Evolutionary conservation across 805 yeast genomes (phyloP), one percentile per base, ranked within the genome.

Genomic region (Kuraishia piskuri): DNA sequence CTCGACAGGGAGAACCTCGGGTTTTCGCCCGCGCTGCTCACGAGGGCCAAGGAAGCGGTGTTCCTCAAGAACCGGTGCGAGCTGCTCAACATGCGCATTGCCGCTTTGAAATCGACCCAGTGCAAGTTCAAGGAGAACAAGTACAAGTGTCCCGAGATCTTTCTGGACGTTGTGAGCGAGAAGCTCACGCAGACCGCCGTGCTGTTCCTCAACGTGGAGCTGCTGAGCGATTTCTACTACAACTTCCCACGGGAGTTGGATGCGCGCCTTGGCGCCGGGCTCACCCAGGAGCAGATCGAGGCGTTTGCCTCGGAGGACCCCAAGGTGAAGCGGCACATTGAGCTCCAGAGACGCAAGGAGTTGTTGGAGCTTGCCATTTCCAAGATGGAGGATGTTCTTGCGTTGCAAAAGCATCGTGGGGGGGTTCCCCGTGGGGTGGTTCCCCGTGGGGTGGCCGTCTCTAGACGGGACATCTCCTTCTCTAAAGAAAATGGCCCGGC

Each of bases 191-290:
- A 92, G 12, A 94, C 99, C 0, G 94, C 99, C 0, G 94, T 94
- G 2, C 69, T 94, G 56, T 94, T 94, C 62, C 72, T 94, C 65
- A 94, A 94, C 64, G 98, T 95, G 53, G 99, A 94, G 68, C 73
- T 94, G 53, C 73, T 94, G 57, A 87, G 96, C 59, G 99, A 95
- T 68, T 94, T 94, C 64, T 95, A 92, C 66, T 94, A 95, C 68
- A 90, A 90, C 61, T 92, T 94, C 69, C 98, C 99, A 2, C 78
- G 98, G 55, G 97, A 90, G 68, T 75, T 94, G 57, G 99, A 94
- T 66, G 75, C 75, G 51, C 82, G 83, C 58, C 77, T 94, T 53
- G 83, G 84, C 50, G 76, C 77, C 46, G 48, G 53, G 10, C 72
- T 94, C 62, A 73, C 81, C 8, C 76, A 77, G 51, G 95, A 89